Percentiles rank a stretch among this genome's conserved stretches.
phyloP scores from a whole-genome alignment of 495 filamentous ascomycete genomes.

The Xylaria cubensis region DNA sequence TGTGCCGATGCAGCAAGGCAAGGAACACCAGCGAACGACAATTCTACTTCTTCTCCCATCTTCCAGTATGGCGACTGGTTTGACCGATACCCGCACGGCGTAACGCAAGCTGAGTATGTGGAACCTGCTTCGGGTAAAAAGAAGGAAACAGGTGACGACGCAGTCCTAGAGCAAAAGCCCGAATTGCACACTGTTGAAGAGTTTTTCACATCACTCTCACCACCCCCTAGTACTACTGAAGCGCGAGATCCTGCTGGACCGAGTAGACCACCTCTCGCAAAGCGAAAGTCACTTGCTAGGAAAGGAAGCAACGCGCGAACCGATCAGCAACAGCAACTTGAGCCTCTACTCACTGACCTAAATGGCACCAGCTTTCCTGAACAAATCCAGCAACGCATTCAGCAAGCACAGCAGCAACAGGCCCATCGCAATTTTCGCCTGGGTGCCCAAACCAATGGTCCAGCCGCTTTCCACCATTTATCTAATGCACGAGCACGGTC shows the following conservation, averaged over 20 bases:
- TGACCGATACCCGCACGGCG: conserved; percentile 90
- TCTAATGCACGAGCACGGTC: conserved; percentile 46
- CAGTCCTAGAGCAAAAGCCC: conserved; percentile 81
- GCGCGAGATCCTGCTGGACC: conserved; percentile 33
- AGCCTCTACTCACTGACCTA: conserved; percentile 52
- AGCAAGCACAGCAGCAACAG: conserved; percentile 45
- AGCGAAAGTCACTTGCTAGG: conserved; percentile 53
- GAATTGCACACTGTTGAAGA: conserved; percentile 94
- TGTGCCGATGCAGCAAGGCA: conserved; percentile 77
- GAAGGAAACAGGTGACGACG: conserved; percentile 78
- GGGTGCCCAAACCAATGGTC: conserved; percentile 47
- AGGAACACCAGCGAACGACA: conserved; percentile 57
- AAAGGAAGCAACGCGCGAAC: conserved; percentile 49
- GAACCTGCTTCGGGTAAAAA: conserved; percentile 72
- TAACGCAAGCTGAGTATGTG: conserved; percentile 82
- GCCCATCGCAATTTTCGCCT: conserved; percentile 50
- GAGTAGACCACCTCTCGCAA: conserved; percentile 43
- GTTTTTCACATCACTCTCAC: conserved; percentile 85
- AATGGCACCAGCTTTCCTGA: conserved; percentile 38
- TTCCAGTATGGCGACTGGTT: conserved; percentile 99
- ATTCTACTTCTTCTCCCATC: conserved; percentile 64
- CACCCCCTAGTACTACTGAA: conserved; percentile 59
- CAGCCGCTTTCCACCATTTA: conserved; percentile 48
- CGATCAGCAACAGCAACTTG: conserved; percentile 46
- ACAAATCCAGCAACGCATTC: conserved; percentile 43